Evolutionary conservation across 441 rosid species (phyloP), one percentile per base, ranked within the genome.

Genomic region (Jatropha podagrica): DNA sequence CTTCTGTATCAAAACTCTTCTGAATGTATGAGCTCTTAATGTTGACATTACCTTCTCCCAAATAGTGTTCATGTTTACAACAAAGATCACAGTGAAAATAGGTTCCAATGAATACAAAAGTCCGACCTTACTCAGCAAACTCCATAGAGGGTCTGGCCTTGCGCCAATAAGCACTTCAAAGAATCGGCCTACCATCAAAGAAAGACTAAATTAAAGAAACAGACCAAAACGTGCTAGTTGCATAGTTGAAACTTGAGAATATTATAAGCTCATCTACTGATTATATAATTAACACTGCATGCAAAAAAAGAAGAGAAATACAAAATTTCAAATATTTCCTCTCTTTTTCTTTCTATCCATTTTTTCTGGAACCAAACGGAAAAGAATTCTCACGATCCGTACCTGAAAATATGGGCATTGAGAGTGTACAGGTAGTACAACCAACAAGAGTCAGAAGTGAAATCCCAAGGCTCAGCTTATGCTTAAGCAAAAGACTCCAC

Each of bases 331-430:
- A 55, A 52, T 12, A 54, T 38, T 37, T 54, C 73, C 4, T 38
- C 40, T 20, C 13, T 26, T 44, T 12, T 55, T 11, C 15, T 55
- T 40, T 4, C 51, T 52, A 20, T 23, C 2, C n/a, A 17, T 44
- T 41, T 44, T 46, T 46, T 8, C n/a, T 46, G 20, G 8, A 72
- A 44, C 46, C 17, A 12, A 66, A 49, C 18, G 38, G 6, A 7
- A 41, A 18, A 27, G 15, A 41, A 32, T 26, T 32, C 6, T 37
- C 32, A 23, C 12, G 60, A 15, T 3, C 4, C 58, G 12, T 69
- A 95, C 98, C 99, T 40, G 99, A 93, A 72, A 88, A 95, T 38
- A 95, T 77, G 42, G 97, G 97, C 96, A 90, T 87, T 17, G 96
- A 90, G 75, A 95, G 96, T 73, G 98, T 95, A 71, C 95, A 95